These are phyloP conservation scores for Akanthomyces dipterigenus DNA, from an alignment of 2,329 filamentous ascomycete genomes.

Conservation along the genomic window DNA sequence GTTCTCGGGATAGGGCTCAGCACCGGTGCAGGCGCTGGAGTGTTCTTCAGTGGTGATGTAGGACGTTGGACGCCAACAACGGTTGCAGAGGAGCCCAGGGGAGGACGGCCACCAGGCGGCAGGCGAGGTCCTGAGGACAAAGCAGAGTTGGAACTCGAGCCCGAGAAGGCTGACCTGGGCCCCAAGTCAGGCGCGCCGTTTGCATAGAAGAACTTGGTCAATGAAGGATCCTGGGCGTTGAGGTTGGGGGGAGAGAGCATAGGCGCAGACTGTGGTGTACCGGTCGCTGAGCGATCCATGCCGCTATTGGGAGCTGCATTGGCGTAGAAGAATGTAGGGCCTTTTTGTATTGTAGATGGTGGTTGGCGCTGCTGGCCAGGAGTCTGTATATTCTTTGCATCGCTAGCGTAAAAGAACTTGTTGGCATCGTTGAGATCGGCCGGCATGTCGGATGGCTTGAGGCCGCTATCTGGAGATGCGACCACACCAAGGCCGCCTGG, in stretches of 20 bases:
- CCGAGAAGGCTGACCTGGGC: constrained; percentile 27
- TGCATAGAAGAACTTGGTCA: constrained; percentile 68
- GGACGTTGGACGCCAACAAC: constrained; percentile 33
- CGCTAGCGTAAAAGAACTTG: constrained; percentile 91
- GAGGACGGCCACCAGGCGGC: constrained; percentile 30
- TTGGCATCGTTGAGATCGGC: constrained; percentile 35
- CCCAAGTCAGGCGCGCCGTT: constrained; percentile 52
- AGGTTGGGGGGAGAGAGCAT: constrained; percentile 27
- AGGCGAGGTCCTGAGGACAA: constrained; percentile 40
- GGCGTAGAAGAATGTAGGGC: constrained; percentile 50
- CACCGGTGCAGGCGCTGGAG: constrained; percentile 17
- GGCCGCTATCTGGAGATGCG: constrained; percentile 21
- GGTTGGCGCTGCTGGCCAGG: constrained; percentile 30
- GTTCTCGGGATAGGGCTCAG: constrained; percentile 16
- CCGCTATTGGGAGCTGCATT: constrained; percentile 32
- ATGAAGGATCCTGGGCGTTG: constrained; percentile 31
- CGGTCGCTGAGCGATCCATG: constrained; percentile 26
- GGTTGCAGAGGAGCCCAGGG: constrained; percentile 24
- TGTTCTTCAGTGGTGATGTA: constrained; percentile 43
- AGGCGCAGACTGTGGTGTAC: constrained; percentile 20
- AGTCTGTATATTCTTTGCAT: constrained; percentile 48
- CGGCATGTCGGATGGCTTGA: constrained; percentile 22
- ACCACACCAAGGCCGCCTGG: constrained; percentile 25
- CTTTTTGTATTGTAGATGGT: constrained; percentile 37
- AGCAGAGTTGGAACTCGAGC: constrained; percentile 37